Evolutionary conservation across 2,329 filamentous ascomycete genomes (phyloP), one percentile per base, ranked within the genome.

Genomic region (Ceratocystis destructans): DNA sequence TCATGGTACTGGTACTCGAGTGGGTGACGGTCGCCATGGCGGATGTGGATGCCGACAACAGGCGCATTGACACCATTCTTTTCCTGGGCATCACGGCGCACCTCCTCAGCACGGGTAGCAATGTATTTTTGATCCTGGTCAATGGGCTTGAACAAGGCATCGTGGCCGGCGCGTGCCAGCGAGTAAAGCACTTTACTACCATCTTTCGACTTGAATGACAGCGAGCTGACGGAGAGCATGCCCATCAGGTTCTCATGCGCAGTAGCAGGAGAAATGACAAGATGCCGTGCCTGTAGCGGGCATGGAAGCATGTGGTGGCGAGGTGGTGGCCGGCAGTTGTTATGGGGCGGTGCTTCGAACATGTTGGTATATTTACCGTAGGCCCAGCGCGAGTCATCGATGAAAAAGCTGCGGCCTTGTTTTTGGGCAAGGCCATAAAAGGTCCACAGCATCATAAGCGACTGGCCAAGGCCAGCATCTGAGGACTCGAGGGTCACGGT

Each of bases 311-410:
- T 88, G 70, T 91, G 84, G 66, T 88, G 83, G 31, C 82, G 78
- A n/a, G 87, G 86, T 12, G 90, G 89, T 20, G 87, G 84, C 6
- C 82, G 80, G 73, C 90, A 95, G 28, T 77, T 75, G 1, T 87
- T 85, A 1, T 79, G 70, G 0, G 88, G 86, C 0, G 87, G 87
- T 2, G 83, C 76, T 59, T 82, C 77, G 75, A 96, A 95, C 71
- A 89, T 90, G 63, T 83, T 80, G 0, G 80, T 81, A 72, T 89
- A 96, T 64, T 81, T 79, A 8, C 90, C 90, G 71, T 94, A 94
- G 1, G 87, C 86, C 87, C 91, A 96, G 70, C 87, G 81, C 5
- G 87, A 84, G 75, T 96, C 90, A 71, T 95, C 89, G 69, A 96
- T 79, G 76, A 96, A 95, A 75, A 96, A 95, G 0, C 84, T 80